Evolutionary conservation across 495 filamentous ascomycete genomes (phyloP), one percentile per base, ranked within the genome.

Genomic region (Aspergillus funiculosus): DNA sequence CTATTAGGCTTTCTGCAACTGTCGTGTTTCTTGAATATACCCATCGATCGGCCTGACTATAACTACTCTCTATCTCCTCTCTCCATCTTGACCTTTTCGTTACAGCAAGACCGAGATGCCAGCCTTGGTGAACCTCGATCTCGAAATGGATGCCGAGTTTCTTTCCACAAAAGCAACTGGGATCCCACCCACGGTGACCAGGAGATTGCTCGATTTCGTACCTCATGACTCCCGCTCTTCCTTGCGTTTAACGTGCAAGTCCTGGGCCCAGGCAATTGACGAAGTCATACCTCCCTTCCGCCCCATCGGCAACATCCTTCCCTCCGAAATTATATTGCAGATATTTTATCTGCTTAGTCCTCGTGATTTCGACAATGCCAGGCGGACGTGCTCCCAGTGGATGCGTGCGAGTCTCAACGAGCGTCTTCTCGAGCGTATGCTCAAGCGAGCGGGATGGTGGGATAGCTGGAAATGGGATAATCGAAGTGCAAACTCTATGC

Each of bases 341-440:
- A 78, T 87, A 3, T 80, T 77, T 46, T 46, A 43, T 7, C 64
- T 75, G 49, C 63, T 86, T 5, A 58, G 62, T 8, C 81, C 84
- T 0, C 44, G 66, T 4, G 80, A 83, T 52, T 86, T 87, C 54
- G 72, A 87, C 53, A 71, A 78, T 50, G 81, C 83, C 9, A 71
- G 84, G 35, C 75, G 78, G 40, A 75, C 76, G 6, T 87, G 85
- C 51, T 75, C 73, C 35, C 66, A 66, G 36, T 89, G 83, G 85
- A 79, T 83, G 70, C 67, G 73, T 10, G 72, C 74, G 25, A 80
- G 81, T 29, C 62, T 87, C n/a, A 64, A 82, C 19, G 53, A 56
- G 27, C 58, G 50, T 0, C 51, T 87, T 6, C 63, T 87, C 17
- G 59, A 67, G 5, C 52, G 37, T 19, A 80, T 76, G 76, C 58